Evolutionary conservation across 768 basidiomycete genomes (phyloP), one percentile per base, ranked within the genome.

Genomic region (Pluteus cervinus): DNA sequence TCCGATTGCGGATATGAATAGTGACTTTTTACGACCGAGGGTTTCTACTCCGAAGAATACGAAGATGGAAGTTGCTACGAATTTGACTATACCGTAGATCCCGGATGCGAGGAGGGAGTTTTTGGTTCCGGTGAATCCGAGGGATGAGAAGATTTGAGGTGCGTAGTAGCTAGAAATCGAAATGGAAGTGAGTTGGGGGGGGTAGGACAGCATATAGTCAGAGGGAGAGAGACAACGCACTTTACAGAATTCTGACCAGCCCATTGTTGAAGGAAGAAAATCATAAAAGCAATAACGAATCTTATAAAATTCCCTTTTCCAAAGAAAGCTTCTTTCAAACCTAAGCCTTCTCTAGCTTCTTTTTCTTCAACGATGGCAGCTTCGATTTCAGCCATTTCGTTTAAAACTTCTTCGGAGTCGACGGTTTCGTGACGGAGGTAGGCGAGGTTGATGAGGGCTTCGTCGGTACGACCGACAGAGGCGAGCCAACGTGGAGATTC

Each of bases 221-320:
- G 4, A 37, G 5, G 14, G 20, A 26, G 4, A 44, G 11, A 28
- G 23, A 8, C 7, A 23, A 48, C 65, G 23, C 41, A 73, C 68
- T 63, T 66, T 46, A 90, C 81, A 0, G 81, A 80, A 59, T 91
- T 87, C 54, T 90, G 88, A 1, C 89, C 89, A 33, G 74, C 71
- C 81, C 81, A 88, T 53, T 90, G 86, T 47, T 90, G 88, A 6
- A 88, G 62, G 42, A 84, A 53, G 65, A 89, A 88, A 43, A 88
- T 85, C 18, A 72, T 57, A 47, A 86, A 79, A 1, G 89, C 88
- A 49, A 92, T 88, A n/a, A 82, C 62, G 64, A 92, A 91, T 16
- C 90, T 80, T 42, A 81, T 63, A 31, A 77, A 72, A 61, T 90
- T 90, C 32, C 90, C 89, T 53, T 84, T 85, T 14, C 81, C 81